A percentile compares a stretch with the other conserved stretches of the same genome.
Conservation (phyloP, 768 basidiomycete genomes). For the Tephrocybe sp. region DNA sequence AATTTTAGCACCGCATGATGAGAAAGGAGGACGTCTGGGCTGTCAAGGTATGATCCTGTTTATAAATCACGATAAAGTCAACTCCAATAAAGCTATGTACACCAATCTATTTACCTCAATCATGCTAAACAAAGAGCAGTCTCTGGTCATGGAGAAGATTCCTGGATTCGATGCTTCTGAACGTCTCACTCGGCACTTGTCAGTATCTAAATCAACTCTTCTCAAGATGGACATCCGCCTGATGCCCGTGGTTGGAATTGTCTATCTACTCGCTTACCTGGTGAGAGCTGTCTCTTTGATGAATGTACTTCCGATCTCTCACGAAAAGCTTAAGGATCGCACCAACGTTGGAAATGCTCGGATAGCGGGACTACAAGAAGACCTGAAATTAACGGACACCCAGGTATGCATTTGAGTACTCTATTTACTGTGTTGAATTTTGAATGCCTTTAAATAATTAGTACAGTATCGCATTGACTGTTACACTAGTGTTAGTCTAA, state of each 20-base stretch:
- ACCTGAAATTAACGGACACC: conserved; percentile 26
- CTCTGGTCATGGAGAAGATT: background rate
- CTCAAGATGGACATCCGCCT: conserved; percentile 3
- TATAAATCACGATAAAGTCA: no score
- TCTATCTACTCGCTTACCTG: conserved; percentile 14
- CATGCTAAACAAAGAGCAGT: background rate
- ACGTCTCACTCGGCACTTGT: no score
- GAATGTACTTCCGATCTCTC: background rate
- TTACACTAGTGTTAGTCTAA: conserved; percentile 20
- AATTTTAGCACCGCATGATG: no score
- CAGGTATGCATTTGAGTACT: conserved; percentile 3
- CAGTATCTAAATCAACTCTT: background rate
- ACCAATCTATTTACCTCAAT: no score
- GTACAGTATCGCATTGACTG: no score
- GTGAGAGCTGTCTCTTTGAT: background rate
- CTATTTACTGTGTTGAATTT: no score
- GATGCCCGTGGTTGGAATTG: conserved; percentile 6
- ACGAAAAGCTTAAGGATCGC: background rate
- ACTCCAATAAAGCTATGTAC: no score
- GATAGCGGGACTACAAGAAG: conserved; percentile 38
- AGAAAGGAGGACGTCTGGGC: no score
- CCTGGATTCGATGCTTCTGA: no score
- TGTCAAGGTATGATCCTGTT: no score
- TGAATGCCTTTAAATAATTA: no score
- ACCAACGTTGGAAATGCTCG: conserved; percentile 28